These are phyloP conservation scores for Furcasterigmium furcatum DNA, from an alignment of 2,329 filamentous ascomycete genomes.

Conservation along the genomic window DNA sequence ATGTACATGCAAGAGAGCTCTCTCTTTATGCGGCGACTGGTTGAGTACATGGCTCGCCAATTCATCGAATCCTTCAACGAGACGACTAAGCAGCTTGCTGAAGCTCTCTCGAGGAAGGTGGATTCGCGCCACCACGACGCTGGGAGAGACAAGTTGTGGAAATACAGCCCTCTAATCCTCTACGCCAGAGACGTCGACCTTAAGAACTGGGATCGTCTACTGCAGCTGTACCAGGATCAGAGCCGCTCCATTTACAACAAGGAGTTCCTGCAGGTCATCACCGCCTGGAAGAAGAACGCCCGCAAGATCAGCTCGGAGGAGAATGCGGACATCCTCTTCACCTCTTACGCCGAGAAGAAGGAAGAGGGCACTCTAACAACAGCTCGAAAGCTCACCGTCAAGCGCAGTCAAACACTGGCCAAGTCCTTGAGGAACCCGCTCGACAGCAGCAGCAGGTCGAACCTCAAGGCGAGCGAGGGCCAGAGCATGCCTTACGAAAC, in stretches of 20 bases:
- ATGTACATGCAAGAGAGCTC: slow-evolving; percentile 76
- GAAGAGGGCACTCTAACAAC: slow-evolving; percentile 72
- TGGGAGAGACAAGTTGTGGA: slow-evolving; percentile 75
- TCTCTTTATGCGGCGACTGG: slow-evolving; percentile 74
- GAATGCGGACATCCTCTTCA: slow-evolving; percentile 75
- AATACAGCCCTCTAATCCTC: slow-evolving; percentile 81
- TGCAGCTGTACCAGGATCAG: slow-evolving; percentile 78
- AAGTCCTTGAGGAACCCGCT: slow-evolving; percentile 67
- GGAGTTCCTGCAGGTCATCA: slow-evolving; percentile 75
- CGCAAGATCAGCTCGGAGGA: slow-evolving; percentile 76
- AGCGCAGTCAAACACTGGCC: slow-evolving; percentile 84
- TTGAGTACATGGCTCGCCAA: slow-evolving; percentile 76
- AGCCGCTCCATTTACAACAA: slow-evolving; percentile 74
- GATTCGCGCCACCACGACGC: slow-evolving; percentile 69
- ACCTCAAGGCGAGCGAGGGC: slow-evolving; percentile 57
- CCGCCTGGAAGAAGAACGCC: slow-evolving; percentile 76
- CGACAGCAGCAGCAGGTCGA: slow-evolving; percentile 50
- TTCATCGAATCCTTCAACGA: slow-evolving; percentile 75
- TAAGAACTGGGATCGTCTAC: slow-evolving; percentile 74
- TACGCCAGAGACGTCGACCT: slow-evolving; percentile 84
- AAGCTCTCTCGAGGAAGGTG: slow-evolving; percentile 61
- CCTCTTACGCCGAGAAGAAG: slow-evolving; percentile 78
- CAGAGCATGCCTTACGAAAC: slow-evolving; percentile 75
- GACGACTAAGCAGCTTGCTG: slow-evolving; percentile 62
- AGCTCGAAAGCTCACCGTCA: slow-evolving; percentile 88